Conservation (phyloP, 73 alveolate species). For the Blepharisma japonicum region DNA sequence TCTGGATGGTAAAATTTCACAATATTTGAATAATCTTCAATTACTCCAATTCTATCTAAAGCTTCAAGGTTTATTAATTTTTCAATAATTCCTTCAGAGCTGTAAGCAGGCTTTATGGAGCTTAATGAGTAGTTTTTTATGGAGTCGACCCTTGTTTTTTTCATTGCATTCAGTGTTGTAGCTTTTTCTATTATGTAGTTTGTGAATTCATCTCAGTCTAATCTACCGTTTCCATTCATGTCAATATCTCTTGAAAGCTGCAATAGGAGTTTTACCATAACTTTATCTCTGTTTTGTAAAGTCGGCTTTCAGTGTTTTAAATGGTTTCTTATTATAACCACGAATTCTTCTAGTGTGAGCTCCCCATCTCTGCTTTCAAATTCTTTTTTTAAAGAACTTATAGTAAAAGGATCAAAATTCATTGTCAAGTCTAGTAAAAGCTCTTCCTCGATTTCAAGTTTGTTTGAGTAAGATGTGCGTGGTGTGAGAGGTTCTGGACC, state of each 20-base stretch:
- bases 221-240: constrained; percentile 60
- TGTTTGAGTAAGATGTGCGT: constrained; percentile 7
- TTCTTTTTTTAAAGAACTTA: constrained; percentile 64
- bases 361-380: constrained; percentile 49
- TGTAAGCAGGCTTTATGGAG: constrained; percentile 36
- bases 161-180: constrained; percentile 56
- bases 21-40: constrained; percentile 74
- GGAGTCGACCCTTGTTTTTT: constrained; percentile 58
- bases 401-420: constrained; percentile 83
- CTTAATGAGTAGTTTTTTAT: constrained; percentile 46
- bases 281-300: constrained; percentile 60
- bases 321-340: constrained; percentile 66
- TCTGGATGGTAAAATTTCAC: constrained; percentile 69
- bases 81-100: constrained; percentile 45
- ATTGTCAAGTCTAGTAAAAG: constrained; percentile 58
- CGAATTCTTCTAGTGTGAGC: constrained; percentile 52
- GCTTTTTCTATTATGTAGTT: constrained; percentile 78
- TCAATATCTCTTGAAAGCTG: constrained; percentile 65
- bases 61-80: constrained; percentile 58
- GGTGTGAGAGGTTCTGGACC: constrained; percentile 1
- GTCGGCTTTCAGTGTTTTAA: constrained; percentile 66
- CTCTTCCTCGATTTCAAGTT: constrained; percentile 43
- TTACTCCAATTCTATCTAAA: constrained; percentile 70
- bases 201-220: constrained; percentile 82
- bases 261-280: constrained; percentile 47